A percentile compares a stretch with the other conserved stretches of the same genome.
Conservation (phyloP, 768 basidiomycete species). For the Dentipellis sp. region DNA sequence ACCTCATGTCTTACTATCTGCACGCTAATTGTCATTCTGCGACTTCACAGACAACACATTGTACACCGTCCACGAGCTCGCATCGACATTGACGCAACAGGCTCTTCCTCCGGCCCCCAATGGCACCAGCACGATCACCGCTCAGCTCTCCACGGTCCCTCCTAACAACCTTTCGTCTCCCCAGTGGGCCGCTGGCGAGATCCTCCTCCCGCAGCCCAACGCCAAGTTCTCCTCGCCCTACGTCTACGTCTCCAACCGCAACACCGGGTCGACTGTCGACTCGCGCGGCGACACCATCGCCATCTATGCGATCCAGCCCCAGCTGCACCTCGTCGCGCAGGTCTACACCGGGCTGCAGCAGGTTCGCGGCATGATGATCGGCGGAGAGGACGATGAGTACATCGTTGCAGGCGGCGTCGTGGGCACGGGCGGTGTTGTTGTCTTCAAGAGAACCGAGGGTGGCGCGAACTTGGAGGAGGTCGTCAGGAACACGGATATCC, state of each 20-base stretch:
- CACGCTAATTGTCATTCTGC: background rate
- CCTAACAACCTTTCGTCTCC: conserved; percentile 29
- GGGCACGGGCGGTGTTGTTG: conserved; percentile 44
- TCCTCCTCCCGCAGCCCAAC: conserved; percentile 46
- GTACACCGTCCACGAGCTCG: conserved; percentile 46
- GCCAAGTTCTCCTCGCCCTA: conserved; percentile 38
- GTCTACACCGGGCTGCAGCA: conserved; percentile 57
- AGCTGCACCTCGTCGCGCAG: conserved; percentile 36
- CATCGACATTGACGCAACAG: conserved; percentile 51
- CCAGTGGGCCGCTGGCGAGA: conserved; percentile 46
- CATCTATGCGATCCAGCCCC: conserved; percentile 41
- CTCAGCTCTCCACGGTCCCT: conserved; percentile 39
- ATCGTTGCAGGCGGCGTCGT: conserved; percentile 46
- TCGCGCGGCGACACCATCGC: conserved; percentile 55
- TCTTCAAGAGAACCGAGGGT: conserved; percentile 45
- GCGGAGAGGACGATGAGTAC: conserved; percentile 38
- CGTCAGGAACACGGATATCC: conserved; percentile 42
- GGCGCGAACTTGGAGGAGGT: conserved; percentile 44
- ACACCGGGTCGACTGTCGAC: conserved; percentile 36
- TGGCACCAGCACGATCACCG: conserved; percentile 40
- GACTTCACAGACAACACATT: conserved; percentile 33
- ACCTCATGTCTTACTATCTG: conserved; percentile 7
- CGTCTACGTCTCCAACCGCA: conserved; percentile 64
- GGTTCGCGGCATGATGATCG: conserved; percentile 57
- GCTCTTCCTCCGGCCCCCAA: conserved; percentile 41